Conservation (phyloP, 768 basidiomycete species). For the Pholiota conissans region DNA sequence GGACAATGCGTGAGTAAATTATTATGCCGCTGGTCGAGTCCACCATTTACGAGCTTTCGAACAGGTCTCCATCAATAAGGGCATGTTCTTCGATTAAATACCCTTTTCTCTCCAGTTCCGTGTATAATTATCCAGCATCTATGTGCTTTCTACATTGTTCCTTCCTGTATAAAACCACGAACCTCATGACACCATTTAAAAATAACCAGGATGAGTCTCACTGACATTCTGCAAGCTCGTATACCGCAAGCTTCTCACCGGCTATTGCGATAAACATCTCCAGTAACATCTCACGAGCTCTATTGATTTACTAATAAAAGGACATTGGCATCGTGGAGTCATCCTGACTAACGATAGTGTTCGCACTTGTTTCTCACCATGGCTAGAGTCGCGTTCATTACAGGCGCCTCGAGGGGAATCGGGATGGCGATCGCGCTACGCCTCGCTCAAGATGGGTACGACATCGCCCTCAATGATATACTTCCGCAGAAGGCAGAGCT, state of each 20-base stretch:
- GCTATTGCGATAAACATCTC: too few species aligned
- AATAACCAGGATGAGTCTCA: background rate
- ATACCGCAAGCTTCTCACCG: too few species aligned
- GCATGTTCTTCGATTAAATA: conserved; percentile 20
- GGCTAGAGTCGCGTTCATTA: conserved; percentile 30
- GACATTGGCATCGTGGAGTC: too few species aligned
- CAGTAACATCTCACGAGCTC: too few species aligned
- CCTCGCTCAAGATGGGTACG: conserved; percentile 46
- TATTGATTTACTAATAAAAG: too few species aligned
- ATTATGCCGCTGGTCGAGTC: background rate
- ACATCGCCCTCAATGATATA: conserved; percentile 48
- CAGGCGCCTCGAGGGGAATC: conserved; percentile 44
- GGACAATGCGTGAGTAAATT: background rate
- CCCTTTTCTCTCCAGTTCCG: background rate
- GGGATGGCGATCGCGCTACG: conserved; percentile 47
- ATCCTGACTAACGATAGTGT: too few species aligned
- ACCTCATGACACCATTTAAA: background rate
- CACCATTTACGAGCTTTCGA: background rate
- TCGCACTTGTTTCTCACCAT: too few species aligned
- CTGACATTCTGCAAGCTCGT: background rate
- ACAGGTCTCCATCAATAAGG: conserved; percentile 24
- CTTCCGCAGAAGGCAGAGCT: conserved; percentile 27
- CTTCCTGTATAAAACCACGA: too few species aligned
- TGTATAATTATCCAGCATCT: too few species aligned
- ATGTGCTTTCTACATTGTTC: too few species aligned